These are phyloP conservation scores for Acanthamoeba healyi DNA, from an alignment of 208 protist species.

Conservation along the genomic window DNA sequence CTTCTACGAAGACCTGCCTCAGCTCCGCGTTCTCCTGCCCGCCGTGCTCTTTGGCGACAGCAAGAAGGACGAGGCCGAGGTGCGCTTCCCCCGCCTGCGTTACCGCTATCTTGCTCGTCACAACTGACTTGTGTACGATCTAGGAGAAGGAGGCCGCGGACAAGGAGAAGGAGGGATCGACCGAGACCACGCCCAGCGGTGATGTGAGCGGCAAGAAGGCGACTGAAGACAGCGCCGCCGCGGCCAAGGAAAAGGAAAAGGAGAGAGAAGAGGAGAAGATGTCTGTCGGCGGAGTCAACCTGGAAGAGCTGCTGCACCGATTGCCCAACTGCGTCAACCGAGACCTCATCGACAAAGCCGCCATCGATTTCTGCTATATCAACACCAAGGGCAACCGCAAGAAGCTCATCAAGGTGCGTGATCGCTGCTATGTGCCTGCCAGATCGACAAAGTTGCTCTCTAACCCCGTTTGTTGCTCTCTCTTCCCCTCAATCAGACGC, in stretches of 20 bases:
- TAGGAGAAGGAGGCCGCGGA: constrained; percentile 45
- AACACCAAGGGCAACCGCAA: constrained; percentile 84
- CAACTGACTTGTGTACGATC: background rate
- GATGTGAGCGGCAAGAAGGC: background rate
- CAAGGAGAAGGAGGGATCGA: background rate
- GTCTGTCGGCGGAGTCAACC: constrained; percentile 43
- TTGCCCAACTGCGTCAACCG: constrained; percentile 81
- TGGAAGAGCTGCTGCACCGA: constrained; percentile 74
- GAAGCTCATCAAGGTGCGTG: constrained; percentile 80
- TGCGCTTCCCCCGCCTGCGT: background rate
- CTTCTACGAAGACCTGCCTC: constrained; percentile 83
- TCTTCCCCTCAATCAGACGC: background rate
- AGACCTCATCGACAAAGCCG: constrained; percentile 81
- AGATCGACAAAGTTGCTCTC: background rate
- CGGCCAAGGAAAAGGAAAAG: constrained; percentile 47
- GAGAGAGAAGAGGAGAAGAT: constrained; percentile 76
- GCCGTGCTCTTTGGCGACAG: constrained; percentile 74
- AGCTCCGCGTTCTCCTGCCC: constrained; percentile 70
- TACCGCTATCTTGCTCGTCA: background rate
- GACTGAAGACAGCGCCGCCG: background rate
- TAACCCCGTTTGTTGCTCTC: background rate
- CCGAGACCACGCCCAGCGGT: background rate
- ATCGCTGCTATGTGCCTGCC: background rate
- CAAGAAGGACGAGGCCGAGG: constrained; percentile 56
- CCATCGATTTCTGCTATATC: constrained; percentile 81